Percentiles rank a stretch among this genome's conserved stretches.
Conservation (phyloP, 306 rosid genomes). For the Erythrophleum fordii region DNA sequence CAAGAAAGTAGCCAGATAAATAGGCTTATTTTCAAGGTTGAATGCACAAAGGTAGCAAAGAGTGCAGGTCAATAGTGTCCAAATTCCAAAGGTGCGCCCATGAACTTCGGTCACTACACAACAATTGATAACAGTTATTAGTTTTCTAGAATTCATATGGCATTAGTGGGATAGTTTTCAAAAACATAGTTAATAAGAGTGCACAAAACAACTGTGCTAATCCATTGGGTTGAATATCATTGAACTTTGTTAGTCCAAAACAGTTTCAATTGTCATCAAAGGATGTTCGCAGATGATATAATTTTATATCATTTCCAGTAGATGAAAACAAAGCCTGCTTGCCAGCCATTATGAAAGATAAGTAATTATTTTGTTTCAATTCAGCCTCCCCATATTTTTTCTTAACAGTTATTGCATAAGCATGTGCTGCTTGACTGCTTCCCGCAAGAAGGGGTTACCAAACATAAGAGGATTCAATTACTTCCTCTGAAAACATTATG, state of each 20-base stretch:
- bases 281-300: slow-evolving; percentile 2
- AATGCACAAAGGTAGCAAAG: slow-evolving; percentile 92
- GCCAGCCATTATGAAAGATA: background rate
- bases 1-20: slow-evolving; percentile 77
- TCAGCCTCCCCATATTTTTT: background rate
- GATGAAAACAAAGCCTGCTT: slow-evolving; percentile 14
- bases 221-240: background rate
- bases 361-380: slow-evolving; percentile 1
- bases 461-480: slow-evolving; percentile 9
- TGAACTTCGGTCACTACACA: slow-evolving; percentile 89
- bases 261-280: slow-evolving; percentile 15
- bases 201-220: slow-evolving; percentile 25
- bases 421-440: slow-evolving; percentile 13
- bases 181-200: slow-evolving; percentile 7
- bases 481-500: background rate
- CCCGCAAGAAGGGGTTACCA: background rate
- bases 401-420: slow-evolving; percentile 2
- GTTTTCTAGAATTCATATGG: slow-evolving; percentile 28
- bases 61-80: slow-evolving; percentile 91
- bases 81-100: slow-evolving; percentile 92
- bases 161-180: background rate
- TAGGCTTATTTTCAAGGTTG: slow-evolving; percentile 87
- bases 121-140: slow-evolving; percentile 21
- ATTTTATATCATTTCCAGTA: background rate
- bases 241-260: background rate